A percentile compares a stretch with the other conserved stretches of the same genome.
phyloP scores from a whole-genome alignment of 73 alveolate species.

The Tetrahymena borealis region DNA sequence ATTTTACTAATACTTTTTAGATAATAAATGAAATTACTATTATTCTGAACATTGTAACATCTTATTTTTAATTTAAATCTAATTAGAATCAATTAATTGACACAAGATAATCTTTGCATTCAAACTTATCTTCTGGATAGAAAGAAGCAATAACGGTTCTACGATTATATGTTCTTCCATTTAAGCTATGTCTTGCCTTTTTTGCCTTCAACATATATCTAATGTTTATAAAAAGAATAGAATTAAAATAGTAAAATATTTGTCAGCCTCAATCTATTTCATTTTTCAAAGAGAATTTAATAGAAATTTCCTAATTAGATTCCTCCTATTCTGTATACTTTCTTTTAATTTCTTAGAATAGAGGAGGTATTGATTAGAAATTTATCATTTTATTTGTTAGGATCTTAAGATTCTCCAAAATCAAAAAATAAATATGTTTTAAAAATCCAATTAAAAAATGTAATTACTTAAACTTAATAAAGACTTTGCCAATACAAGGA shows the following conservation, averaged over 20 bases:
- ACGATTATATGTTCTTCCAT: slow-evolving; percentile 87
- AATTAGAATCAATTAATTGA: neutral
- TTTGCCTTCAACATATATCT: slow-evolving; percentile 69
- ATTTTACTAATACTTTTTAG: no score
- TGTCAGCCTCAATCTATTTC: no score
- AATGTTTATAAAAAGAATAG: no score
- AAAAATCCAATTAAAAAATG: no score
- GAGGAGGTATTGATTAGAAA: neutral
- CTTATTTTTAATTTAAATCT: no score
- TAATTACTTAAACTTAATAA: slow-evolving; percentile 76
- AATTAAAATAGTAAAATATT: no score
- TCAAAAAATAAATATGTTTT: no score
- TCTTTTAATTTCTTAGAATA: no score
- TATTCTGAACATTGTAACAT: no score
- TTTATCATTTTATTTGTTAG: neutral
- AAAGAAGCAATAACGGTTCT: slow-evolving; percentile 88
- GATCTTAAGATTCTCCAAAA: no score
- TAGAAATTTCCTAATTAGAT: neutral
- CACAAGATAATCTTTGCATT: slow-evolving; percentile 72
- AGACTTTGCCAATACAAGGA: slow-evolving; percentile 84
- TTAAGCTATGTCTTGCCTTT: slow-evolving; percentile 82
- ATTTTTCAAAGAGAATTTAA: neutral
- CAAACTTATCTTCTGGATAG: slow-evolving; percentile 92
- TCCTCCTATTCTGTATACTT: no score
- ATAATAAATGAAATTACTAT: neutral